Percentiles rank a stretch among this genome's conserved stretches.
phyloP scores from a whole-genome alignment of 208 protist genomes.

The Phytomonas serpens region DNA sequence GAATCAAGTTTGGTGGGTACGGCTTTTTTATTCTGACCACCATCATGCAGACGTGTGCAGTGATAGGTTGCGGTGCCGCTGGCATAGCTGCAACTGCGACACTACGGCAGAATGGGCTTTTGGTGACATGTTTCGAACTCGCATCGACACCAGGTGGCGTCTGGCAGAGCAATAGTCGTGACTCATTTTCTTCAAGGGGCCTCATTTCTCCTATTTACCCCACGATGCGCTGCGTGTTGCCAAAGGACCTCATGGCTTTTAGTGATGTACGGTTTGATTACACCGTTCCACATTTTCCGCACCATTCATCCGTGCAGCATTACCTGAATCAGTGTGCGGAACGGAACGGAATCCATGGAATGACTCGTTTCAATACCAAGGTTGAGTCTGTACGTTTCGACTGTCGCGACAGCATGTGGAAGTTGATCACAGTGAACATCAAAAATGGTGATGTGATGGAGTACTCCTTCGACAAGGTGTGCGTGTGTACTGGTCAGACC shows the following conservation, averaged over 20 bases:
- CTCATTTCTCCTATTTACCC: slow-evolving; percentile 71
- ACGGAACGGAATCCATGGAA: slow-evolving; percentile 45
- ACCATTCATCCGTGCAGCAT: slow-evolving; percentile 69
- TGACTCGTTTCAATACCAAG: slow-evolving; percentile 86
- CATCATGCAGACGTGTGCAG: slow-evolving; percentile 73
- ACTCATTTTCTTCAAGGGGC: slow-evolving; percentile 59
- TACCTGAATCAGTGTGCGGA: slow-evolving; percentile 72
- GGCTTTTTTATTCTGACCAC: not conserved
- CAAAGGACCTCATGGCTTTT: slow-evolving; percentile 84
- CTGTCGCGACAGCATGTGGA: slow-evolving; percentile 34
- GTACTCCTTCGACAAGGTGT: slow-evolving; percentile 81
- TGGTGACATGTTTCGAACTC: slow-evolving; percentile 86
- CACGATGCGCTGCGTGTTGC: slow-evolving; percentile 72
- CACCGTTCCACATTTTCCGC: slow-evolving; percentile 75
- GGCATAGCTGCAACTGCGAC: slow-evolving; percentile 65
- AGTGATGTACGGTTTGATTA: slow-evolving; percentile 79
- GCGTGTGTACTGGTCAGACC: slow-evolving; percentile 80
- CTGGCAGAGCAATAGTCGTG: slow-evolving; percentile 58
- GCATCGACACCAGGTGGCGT: slow-evolving; percentile 57
- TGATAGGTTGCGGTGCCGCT: slow-evolving; percentile 83
- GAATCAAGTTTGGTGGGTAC: not conserved
- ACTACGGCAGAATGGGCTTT: slow-evolving; percentile 62
- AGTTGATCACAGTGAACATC: slow-evolving; percentile 83
- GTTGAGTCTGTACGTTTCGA: slow-evolving; percentile 72
- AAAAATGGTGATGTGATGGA: slow-evolving; percentile 81